Conservation (phyloP, 2,329 filamentous ascomycete genomes). For the Aspergillus sp. region DNA sequence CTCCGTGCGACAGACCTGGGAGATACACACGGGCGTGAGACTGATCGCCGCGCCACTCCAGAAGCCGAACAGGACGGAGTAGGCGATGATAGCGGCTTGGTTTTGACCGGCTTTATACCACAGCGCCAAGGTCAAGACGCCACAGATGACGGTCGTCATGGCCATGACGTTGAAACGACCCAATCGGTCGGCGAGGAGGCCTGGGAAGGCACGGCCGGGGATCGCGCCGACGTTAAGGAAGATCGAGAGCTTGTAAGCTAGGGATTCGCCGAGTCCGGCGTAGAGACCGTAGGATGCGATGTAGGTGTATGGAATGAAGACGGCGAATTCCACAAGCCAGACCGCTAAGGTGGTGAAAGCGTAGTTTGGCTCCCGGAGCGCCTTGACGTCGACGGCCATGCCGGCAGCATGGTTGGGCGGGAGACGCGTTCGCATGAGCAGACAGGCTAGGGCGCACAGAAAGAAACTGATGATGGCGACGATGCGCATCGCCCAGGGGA, state of each 20-base stretch:
- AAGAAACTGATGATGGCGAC: constrained; percentile 6
- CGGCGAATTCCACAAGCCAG: constrained; percentile 2
- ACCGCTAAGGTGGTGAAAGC: not conserved
- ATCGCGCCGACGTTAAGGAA: constrained; percentile 16
- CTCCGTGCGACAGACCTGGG: constrained; percentile 27
- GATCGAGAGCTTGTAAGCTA: not conserved
- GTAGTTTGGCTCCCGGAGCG: constrained; percentile 1
- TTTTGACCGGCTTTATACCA: constrained; percentile 20
- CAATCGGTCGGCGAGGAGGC: constrained; percentile 23
- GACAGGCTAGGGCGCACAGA: not conserved
- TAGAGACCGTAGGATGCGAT: constrained; percentile 9
- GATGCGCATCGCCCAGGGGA: constrained; percentile 13
- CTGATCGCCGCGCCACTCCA: constrained; percentile 27
- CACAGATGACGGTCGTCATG: constrained; percentile 17
- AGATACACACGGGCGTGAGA: constrained; percentile 29
- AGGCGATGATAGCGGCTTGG: constrained; percentile 23
- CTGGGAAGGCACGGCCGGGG: constrained; percentile 24
- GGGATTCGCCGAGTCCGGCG: not conserved
- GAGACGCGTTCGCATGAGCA: not conserved
- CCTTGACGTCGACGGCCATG: not conserved
- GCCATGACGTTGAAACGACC: constrained; percentile 30
- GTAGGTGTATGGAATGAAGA: not conserved
- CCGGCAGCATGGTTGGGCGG: constrained; percentile 1
- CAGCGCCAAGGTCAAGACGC: constrained; percentile 23
- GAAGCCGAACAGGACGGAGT: constrained; percentile 23